Base-by-base conservation (phyloP, 345 rosid species). In the Lepidium didymum region DNA sequence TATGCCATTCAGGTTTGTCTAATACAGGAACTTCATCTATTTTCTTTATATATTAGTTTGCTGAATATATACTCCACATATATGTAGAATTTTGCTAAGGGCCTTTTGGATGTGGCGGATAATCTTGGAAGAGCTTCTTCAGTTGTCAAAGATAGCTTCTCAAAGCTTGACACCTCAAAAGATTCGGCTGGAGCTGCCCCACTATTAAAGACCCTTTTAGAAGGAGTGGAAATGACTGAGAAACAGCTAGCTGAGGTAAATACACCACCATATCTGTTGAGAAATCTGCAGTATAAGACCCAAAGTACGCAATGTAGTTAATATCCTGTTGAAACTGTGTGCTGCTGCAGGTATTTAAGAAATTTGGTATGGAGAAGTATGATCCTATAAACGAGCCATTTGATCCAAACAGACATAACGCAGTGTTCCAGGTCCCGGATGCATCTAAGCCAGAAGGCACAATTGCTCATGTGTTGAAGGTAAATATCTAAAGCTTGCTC, bases 211-310 rank as follows among this genome's bases (percentile, higher is more conserved):
- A 88, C 96, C 3, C 92, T 93, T 67, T 70, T 90, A 43, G 96
- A 90, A 79, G 97, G 98, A 53, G 98, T 93, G 67, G 96, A 88
- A 54, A 93, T 90, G 98, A 93, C 98, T 7, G 98, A 88, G 77
- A 93, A 90, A 64, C 97, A 90, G 75, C 87, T 93, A 37, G 77
- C 49, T 15, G 94, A 88, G 89, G 98, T 90, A 77, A 71, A 34
- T 21, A 33, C 14, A 0, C 49, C 7, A 36, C 73, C 49, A 6
- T 58, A 11, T 69, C 6, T 31, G 16, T 40, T 0, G 60, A 60
- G 23, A 10, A 47, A 27, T 49, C 0, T 69, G 2, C 58, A 12
- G 23, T 12, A 40, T 13, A 29, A 59, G 43, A 18, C 44, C 4
- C 27, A 7, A 15, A 11, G 55, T 16, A 15, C 16, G 21, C 64